Evolutionary conservation across 2,329 filamentous ascomycete species (phyloP), one percentile per base, ranked within the genome.

Genomic region (Leptographium radiaticola): DNA sequence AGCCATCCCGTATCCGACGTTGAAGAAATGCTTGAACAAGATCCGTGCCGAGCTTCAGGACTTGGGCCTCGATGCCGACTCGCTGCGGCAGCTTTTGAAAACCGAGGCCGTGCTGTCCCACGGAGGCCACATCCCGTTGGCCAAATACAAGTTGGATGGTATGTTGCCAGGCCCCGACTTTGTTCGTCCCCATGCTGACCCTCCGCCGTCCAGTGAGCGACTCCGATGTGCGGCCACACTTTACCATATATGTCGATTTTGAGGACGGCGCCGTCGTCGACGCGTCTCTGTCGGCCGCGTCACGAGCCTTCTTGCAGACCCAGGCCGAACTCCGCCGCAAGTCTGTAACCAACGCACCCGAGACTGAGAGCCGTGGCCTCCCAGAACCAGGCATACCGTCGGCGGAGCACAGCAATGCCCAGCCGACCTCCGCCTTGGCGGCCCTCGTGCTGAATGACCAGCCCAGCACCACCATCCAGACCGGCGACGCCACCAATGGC

Each of bases 1-100:
- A 33, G 88, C 89, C 49, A 87, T 95, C 57, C 87, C 86, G 3
- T 95, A 95, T 66, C 79, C 84, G 46, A 80, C 89, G 67, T 77
- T 95, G 54, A 95, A 95, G 69, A 95, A 94, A 71, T 87, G 86
- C 68, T 84, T 95, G 64, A 91, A 90, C 65, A 84, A 83, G 64
- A 83, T 94, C 50, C 80, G 84, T 59, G 70, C 72, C 51, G 87
- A 95, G 70, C 75, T 95, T 52, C 70, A 75, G 43, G 75, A 76
- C 38, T 70, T 91, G 15, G 88, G 88, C 9, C 78, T 94, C 34
- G 84, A 87, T 59, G 78, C 79, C 6, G 76, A 83, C 11, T 89
- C 84, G 2, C 70, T 94, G 53, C 75, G 80, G 48, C 76, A 79
- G 55, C 74, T 93, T 33, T 73, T 86, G 53, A 72, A 75, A 53